Percentiles rank a stretch among this genome's conserved stretches.
Evolutionary conservation across 495 filamentous ascomycete genomes (phyloP).

Genomic region (Penicillium malachiteum): DNA sequence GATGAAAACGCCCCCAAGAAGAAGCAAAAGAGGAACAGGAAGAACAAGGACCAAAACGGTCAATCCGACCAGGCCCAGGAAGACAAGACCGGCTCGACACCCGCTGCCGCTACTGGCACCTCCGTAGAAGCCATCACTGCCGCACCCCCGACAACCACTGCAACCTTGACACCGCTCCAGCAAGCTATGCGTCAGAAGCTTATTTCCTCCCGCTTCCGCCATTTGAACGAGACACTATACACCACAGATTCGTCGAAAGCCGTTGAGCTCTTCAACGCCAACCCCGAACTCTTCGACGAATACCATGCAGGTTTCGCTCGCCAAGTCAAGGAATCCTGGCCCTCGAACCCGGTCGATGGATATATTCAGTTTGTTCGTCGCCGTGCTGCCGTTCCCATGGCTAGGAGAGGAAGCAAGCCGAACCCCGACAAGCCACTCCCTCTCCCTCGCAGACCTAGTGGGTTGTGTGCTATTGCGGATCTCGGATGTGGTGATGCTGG

Average conservation of each 20-base stretch:
- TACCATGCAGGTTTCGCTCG: slow-evolving; percentile 94
- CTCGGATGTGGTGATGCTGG: slow-evolving; percentile 77
- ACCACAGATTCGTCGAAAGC: slow-evolving; percentile 81
- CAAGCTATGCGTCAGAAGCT: slow-evolving; percentile 91
- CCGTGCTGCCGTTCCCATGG: slow-evolving; percentile 47
- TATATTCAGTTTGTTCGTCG: slow-evolving; percentile 68
- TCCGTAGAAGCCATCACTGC: slow-evolving; percentile 11
- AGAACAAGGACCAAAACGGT: slow-evolving; percentile 35
- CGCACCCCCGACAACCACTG: slow-evolving; percentile 34
- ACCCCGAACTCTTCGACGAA: slow-evolving; percentile 87
- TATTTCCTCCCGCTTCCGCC: slow-evolving; percentile 89
- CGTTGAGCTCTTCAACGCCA: slow-evolving; percentile 70
- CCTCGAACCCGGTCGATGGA: slow-evolving; percentile 86
- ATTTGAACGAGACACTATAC: slow-evolving; percentile 94
- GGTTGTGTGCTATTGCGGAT: slow-evolving; percentile 78
- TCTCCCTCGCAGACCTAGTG: slow-evolving; percentile 52
- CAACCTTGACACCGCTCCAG: slow-evolving; percentile 84
- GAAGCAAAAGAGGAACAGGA: slow-evolving; percentile 40
- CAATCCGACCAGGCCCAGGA: slow-evolving; percentile 21
- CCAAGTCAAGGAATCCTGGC: slow-evolving; percentile 88
- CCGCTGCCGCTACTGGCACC: slow-evolving; percentile 9
- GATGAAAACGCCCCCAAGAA: slow-evolving; percentile 26
- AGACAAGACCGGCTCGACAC: slow-evolving; percentile 7
- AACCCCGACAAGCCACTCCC: slow-evolving; percentile 31
- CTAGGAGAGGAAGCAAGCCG: slow-evolving; percentile 37